A percentile compares a stretch with the other conserved stretches of the same genome.
phyloP scores from a whole-genome alignment of 2,329 filamentous ascomycete species.

The Aspergillus sp. region DNA sequence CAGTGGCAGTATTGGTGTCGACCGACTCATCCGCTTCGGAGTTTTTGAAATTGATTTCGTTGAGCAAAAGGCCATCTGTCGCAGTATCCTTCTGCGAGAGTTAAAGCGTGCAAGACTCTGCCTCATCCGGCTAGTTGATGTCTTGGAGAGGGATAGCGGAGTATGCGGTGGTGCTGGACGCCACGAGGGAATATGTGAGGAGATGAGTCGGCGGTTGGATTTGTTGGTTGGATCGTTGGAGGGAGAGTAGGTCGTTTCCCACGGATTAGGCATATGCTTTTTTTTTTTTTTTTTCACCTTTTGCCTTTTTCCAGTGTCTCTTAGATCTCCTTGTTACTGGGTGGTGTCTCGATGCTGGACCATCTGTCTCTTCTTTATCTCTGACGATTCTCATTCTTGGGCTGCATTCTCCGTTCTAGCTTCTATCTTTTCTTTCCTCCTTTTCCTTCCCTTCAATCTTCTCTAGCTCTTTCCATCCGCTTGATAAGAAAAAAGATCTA shows the following conservation, averaged over 20 bases:
- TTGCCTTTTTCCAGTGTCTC: no score
- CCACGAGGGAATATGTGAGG: slow-evolving; percentile 13
- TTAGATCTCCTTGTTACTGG: no score
- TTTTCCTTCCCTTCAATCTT: no score
- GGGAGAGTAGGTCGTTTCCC: not conserved
- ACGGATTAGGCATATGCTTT: not conserved
- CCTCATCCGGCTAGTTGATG: slow-evolving; percentile 9
- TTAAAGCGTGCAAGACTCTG: slow-evolving; percentile 12
- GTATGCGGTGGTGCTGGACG: not conserved
- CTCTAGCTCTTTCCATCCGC: no score
- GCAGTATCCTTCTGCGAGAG: slow-evolving; percentile 9
- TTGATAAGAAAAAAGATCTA: no score
- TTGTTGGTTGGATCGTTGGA: slow-evolving; percentile 7
- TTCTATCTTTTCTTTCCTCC: no score
- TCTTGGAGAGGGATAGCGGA: slow-evolving; percentile 1
- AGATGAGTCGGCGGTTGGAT: slow-evolving; percentile 13
- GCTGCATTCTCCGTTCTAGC: no score
- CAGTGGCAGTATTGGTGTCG: not conserved
- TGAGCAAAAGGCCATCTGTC: slow-evolving; percentile 13
- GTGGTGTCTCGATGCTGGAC: no score
- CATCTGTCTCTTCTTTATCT: no score
- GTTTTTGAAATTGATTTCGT: slow-evolving; percentile 13
- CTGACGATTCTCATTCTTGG: no score
- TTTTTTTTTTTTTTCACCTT: no score
- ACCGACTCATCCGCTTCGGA: slow-evolving; percentile 11